phyloP scores from a whole-genome alignment of 768 basidiomycete species.

The Termitomyces sp. region DNA sequence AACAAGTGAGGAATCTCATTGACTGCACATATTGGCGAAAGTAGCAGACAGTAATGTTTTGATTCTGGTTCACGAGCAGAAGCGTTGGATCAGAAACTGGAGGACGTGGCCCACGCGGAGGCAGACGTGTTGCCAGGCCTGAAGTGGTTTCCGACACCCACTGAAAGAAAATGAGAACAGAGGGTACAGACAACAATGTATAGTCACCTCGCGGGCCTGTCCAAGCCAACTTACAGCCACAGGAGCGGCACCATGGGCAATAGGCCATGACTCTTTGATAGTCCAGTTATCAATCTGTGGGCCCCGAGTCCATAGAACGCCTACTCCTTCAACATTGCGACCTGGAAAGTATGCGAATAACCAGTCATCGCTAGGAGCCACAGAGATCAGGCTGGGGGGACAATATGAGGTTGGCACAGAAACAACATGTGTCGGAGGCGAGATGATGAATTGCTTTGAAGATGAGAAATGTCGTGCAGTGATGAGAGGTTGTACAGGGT shows the following conservation, averaged over 20 bases:
- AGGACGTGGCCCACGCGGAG: conserved; percentile 50
- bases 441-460: conserved; percentile 56
- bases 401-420: conserved; percentile 44
- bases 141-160: conserved; percentile 41
- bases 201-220: conserved; percentile 47
- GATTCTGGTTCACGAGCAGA: conserved; percentile 60
- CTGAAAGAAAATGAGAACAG: conserved; percentile 25
- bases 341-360: conserved; percentile 75
- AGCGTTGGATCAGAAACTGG: conserved; percentile 52
- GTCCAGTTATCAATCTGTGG: conserved; percentile 58
- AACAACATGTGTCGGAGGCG: conserved; percentile 46
- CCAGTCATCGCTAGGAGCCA: conserved; percentile 54
- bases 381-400: conserved; percentile 57
- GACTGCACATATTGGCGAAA: conserved; percentile 38
- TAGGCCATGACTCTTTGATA: conserved; percentile 51
- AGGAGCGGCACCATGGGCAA: conserved; percentile 47
- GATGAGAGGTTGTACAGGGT: conserved; percentile 55
- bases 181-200: neutral
- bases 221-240: conserved; percentile 62
- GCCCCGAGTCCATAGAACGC: conserved; percentile 62
- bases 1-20: conserved; percentile 43
- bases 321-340: conserved; percentile 47
- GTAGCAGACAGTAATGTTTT: conserved; percentile 50
- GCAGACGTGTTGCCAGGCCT: conserved; percentile 49
- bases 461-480: conserved; percentile 66